These are phyloP conservation scores for Leccinum subtestaceum DNA, from an alignment of 768 basidiomycete genomes.

Conservation along the genomic window DNA sequence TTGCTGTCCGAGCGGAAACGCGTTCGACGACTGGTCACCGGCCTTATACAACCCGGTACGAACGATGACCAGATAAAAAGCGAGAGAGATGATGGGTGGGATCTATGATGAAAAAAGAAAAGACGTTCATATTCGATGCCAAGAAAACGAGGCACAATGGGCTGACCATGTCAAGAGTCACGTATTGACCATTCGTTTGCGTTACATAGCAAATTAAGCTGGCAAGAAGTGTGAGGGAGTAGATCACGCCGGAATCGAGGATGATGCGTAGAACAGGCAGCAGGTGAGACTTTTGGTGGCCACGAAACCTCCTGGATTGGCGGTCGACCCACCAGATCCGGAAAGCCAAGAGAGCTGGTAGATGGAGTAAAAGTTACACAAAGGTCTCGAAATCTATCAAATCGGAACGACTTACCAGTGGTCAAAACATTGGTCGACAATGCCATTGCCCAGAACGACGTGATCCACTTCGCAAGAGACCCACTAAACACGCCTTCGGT, in stretches of 20 bases:
- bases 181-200: conserved; percentile 31
- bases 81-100: conserved; percentile 40
- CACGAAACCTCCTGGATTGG: conserved; percentile 13
- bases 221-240: conserved; percentile 34
- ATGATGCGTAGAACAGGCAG: conserved; percentile 27
- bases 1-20: background rate
- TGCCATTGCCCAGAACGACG: conserved; percentile 31
- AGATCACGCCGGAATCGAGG: conserved; percentile 38
- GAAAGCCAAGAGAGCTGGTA: conserved; percentile 26
- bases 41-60: conserved; percentile 29
- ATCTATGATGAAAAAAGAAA: conserved; percentile 19
- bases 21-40: background rate
- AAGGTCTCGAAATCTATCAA: background rate
- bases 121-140: background rate
- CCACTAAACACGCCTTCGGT: conserved; percentile 24
- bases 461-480: conserved; percentile 33
- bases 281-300: conserved; percentile 6
- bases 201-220: conserved; percentile 30
- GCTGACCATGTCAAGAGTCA: conserved; percentile 37
- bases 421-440: conserved; percentile 33
- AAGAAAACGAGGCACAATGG: background rate
- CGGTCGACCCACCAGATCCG: conserved; percentile 32
- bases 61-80: conserved; percentile 43
- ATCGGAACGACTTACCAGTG: conserved; percentile 23
- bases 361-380: background rate